These are phyloP conservation scores for Yarrowia porcina DNA, from an alignment of 805 yeast genomes.

Conservation along the genomic window DNA sequence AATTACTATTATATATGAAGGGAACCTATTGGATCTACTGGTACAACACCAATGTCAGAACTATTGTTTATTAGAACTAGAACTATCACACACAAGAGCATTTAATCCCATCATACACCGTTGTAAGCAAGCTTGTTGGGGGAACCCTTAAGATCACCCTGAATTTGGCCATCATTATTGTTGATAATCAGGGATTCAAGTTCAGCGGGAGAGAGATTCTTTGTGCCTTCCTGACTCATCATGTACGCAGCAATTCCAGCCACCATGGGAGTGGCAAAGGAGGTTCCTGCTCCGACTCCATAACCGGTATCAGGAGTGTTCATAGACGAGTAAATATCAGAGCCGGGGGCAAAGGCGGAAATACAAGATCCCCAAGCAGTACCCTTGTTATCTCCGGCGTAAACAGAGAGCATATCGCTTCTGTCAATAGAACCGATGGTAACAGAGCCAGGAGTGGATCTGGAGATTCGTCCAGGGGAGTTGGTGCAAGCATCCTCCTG, in stretches of 20 bases:
- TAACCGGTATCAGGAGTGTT: conserved; percentile 34
- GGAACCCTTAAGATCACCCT: conserved; percentile 3
- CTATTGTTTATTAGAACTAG: too few species aligned
- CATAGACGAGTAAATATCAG: conserved; percentile 64
- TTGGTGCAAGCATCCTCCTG: conserved; percentile 1
- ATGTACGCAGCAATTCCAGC: conserved; percentile 86
- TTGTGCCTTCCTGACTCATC: neutral
- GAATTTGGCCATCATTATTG: neutral
- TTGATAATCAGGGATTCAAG: neutral
- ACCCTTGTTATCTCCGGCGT: neutral
- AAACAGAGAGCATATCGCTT: neutral
- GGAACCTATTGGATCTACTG: too few species aligned
- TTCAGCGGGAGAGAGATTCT: neutral
- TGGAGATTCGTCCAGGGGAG: neutral
- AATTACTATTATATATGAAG: too few species aligned
- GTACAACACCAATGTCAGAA: too few species aligned
- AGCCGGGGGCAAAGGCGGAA: conserved; percentile 95
- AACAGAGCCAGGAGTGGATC: neutral
- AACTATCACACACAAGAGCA: neutral
- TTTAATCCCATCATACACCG: neutral
- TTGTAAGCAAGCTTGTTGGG: conserved; percentile 10
- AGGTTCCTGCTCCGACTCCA: conserved; percentile 67
- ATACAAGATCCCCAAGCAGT: conserved; percentile 73
- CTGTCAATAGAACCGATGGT: neutral
- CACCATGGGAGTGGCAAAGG: conserved; percentile 98